Percentiles rank a stretch among this genome's conserved stretches.
Evolutionary conservation across 192 early-diverging fungal genomes (phyloP).

Genomic region (Entrophospora sp.): DNA sequence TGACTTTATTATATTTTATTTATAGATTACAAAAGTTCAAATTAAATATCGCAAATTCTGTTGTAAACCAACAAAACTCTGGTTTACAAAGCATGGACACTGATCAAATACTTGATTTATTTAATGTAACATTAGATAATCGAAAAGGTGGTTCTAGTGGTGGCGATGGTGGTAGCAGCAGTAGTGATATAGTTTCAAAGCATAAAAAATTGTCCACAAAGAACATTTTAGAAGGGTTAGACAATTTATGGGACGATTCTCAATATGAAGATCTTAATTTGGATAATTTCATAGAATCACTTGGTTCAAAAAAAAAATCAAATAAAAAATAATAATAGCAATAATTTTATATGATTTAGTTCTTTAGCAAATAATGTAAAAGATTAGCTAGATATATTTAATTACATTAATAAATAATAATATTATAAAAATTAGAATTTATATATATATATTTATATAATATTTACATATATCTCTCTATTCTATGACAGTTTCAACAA

Average conservation of each 20-base stretch:
- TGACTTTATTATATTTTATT: neutral
- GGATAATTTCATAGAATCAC: slow-evolving; percentile 59
- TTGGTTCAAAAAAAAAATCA: slow-evolving; percentile 2
- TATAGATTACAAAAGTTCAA: slow-evolving; percentile 92
- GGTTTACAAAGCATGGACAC: slow-evolving; percentile 94
- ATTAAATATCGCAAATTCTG: slow-evolving; percentile 88
- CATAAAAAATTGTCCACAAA: slow-evolving; percentile 55
- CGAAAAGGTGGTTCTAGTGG: slow-evolving; percentile 22
- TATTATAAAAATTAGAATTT: too few species aligned
- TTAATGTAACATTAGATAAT: slow-evolving; percentile 58
- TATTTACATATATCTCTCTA: too few species aligned
- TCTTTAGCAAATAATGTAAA: too few species aligned
- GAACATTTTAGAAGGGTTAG: slow-evolving; percentile 66
- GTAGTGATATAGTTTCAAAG: slow-evolving; percentile 18
- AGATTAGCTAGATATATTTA: too few species aligned
- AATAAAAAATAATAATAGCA: too few species aligned
- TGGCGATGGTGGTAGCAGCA: slow-evolving; percentile 2
- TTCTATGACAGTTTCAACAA: too few species aligned
- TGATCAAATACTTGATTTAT: slow-evolving; percentile 90
- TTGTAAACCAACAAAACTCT: slow-evolving; percentile 95
- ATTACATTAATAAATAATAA: too few species aligned
- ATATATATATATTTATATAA: too few species aligned
- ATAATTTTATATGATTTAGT: too few species aligned
- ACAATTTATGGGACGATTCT: slow-evolving; percentile 84
- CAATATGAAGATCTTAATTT: slow-evolving; percentile 82